A percentile compares a stretch with the other conserved stretches of the same genome.
Conservation (phyloP, 176 grass and related monocot species). For the Cenchrus fungigraminus region DNA sequence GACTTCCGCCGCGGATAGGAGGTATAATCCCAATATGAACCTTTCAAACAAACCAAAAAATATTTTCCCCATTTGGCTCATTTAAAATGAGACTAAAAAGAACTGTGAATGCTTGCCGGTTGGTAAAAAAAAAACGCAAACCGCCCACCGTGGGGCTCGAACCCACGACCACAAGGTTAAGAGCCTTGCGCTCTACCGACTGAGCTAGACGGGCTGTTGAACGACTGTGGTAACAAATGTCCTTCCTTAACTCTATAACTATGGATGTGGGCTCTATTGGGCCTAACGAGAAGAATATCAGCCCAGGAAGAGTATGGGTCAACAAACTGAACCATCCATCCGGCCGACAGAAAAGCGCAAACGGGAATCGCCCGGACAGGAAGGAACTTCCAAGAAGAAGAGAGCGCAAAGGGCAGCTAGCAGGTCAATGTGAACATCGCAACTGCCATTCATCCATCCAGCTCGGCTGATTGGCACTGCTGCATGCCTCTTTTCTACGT, state of each 20-base stretch:
- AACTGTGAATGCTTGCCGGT: too few relatives aligned
- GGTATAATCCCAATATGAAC: too few relatives aligned
- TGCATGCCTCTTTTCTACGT: background rate
- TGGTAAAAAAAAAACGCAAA: background rate
- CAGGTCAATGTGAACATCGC: constrained; percentile 16
- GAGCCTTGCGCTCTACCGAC: constrained; percentile 56
- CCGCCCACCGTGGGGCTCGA: constrained; percentile 72
- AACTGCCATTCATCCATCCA: constrained; percentile 18
- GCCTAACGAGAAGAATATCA: background rate
- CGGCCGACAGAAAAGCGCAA: background rate
- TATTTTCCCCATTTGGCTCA: too few relatives aligned
- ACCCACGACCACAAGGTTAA: constrained; percentile 70
- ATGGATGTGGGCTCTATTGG: background rate
- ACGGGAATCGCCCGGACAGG: background rate
- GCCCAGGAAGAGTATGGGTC: background rate
- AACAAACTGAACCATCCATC: background rate
- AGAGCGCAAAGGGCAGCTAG: background rate
- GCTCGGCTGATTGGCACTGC: constrained; percentile 28
- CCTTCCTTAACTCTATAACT: too few relatives aligned
- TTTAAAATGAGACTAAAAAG: too few relatives aligned
- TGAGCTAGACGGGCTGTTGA: constrained; percentile 37
- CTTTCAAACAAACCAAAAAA: too few relatives aligned
- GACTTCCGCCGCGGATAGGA: too few relatives aligned
- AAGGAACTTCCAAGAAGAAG: constrained; percentile 15
- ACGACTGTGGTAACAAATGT: too few relatives aligned